phyloP scores from a whole-genome alignment of 2,329 filamentous ascomycete genomes.

The Aspergillus sclerotialis region DNA sequence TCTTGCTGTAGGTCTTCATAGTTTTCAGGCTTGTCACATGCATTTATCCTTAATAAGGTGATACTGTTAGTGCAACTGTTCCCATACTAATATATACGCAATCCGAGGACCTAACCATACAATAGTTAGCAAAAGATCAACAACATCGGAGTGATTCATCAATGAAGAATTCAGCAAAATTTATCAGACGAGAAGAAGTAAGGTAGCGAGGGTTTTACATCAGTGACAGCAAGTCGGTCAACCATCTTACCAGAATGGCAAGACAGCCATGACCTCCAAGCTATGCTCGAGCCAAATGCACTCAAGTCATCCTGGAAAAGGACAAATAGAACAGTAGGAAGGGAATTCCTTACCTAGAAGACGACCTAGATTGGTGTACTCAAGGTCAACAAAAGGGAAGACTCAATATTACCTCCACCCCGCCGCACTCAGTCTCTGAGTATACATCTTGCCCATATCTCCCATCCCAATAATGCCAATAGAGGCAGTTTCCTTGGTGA shows the following conservation, averaged over 20 bases:
- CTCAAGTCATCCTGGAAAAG: constrained; percentile 92
- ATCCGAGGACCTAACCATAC: constrained; percentile 12
- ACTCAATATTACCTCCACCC: constrained; percentile 69
- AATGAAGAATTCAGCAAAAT: constrained; percentile 2
- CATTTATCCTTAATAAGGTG: constrained; percentile 65
- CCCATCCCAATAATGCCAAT: constrained; percentile 98
- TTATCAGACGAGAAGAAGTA: constrained; percentile 76
- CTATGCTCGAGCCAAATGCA: constrained; percentile 99
- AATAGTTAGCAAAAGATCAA: constrained; percentile 16
- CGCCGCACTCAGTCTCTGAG: constrained; percentile 75
- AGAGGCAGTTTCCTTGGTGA: constrained; percentile 59
- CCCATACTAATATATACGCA: constrained; percentile 1
- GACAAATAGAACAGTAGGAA: constrained; percentile 5
- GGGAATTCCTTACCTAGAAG: constrained; percentile 14
- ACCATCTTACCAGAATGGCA: constrained; percentile 67
- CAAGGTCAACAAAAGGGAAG: not conserved
- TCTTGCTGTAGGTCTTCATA: constrained; percentile 73
- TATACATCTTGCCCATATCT: constrained; percentile 99
- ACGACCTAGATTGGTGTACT: not conserved
- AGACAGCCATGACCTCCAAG: constrained; percentile 50
- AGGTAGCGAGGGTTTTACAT: constrained; percentile 99
- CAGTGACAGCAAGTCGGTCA: constrained; percentile 68
- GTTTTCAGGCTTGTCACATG: constrained; percentile 87
- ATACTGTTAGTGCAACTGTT: constrained; percentile 19
- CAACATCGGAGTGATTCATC: not conserved